phyloP scores from a whole-genome alignment of 495 filamentous ascomycete species.

The Trichocladium antarcticum region DNA sequence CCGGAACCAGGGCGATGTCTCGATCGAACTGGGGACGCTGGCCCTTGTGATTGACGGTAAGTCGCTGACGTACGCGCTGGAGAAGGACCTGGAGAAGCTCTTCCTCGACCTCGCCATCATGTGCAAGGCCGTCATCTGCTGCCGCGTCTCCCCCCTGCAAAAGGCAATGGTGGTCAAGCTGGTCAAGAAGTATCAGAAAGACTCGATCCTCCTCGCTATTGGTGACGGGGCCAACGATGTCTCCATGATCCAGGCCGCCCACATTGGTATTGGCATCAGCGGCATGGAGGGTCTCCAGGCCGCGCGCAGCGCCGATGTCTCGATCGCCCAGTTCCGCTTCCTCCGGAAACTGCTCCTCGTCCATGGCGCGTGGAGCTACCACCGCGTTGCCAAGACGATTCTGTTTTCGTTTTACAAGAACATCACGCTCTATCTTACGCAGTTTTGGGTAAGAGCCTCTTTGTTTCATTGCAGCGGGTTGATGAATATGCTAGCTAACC shows the following conservation, averaged over 20 bases:
- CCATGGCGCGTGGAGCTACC: conserved; percentile 95
- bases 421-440: conserved; percentile 95
- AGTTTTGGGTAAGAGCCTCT: conserved; percentile 74
- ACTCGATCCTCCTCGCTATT: conserved; percentile 82
- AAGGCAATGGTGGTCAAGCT: conserved; percentile 98
- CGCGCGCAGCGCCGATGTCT: conserved; percentile 87
- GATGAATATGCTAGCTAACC: neutral
- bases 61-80: conserved; percentile 85
- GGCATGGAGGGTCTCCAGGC: conserved; percentile 98
- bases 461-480: neutral
- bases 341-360: conserved; percentile 91
- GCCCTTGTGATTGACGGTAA: conserved; percentile 97
- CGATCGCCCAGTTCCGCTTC: conserved; percentile 94
- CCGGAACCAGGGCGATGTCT: conserved; percentile 57
- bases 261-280: conserved; percentile 96
- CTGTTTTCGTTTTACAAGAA: conserved; percentile 99
- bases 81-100: conserved; percentile 84
- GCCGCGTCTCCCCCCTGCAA: conserved; percentile 96
- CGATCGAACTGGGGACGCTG: conserved; percentile 71
- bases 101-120: conserved; percentile 88
- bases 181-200: conserved; percentile 86
- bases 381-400: conserved; percentile 91
- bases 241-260: conserved; percentile 98
- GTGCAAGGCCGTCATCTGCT: conserved; percentile 98
- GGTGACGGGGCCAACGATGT: conserved; percentile 98